Evolutionary conservation across 148 eudicot species (phyloP), one percentile per base, ranked within the genome.

Genomic region (Euryodendron excelsum): DNA sequence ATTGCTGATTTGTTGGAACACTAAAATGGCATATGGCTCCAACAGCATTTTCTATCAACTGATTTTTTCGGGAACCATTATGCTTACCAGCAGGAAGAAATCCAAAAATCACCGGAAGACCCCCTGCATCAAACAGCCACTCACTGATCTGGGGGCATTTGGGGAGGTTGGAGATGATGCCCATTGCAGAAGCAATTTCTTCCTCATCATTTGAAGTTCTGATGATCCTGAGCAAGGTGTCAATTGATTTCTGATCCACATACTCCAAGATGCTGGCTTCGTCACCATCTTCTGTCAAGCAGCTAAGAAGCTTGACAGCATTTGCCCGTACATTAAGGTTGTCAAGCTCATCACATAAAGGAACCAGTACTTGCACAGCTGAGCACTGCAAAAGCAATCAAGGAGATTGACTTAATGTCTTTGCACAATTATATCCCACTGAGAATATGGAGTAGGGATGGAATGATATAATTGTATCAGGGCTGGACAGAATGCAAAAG

Each of bases 141-240:
- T 75, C 72, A 11, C 80, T 77, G 71, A 86, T 59, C 58, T 74
- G 61, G 53, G 75, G 33, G 52, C 78, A 36, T 67, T 74, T 63
- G 14, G 86, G 81, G 18, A 86, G 79, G 71, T 80, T 80, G 7
- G 88, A 75, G 56, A 83, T 78, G 56, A 75, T 61, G 47, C 86
- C 88, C 61, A 86, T 36, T 62, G 86, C 80, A 23, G 85, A 86
- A 72, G 80, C 74, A 47, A 78, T 81, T 78, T 86, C 88, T 59
- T 86, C 86, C 14, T 71, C 78, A 52, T 86, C 78, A 48, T 18
- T 21, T 30, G 84, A 65, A 75, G 80, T 75, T 74, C 33, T 83
- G 15, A 86, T 80, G 66, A 86, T 83, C 53, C 61, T 75, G 64
- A 83, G 81, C 37, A 86, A 77, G 39, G 84, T 75, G 34, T 83